phyloP scores from a whole-genome alignment of 192 early-diverging fungal genomes.

The Piromyces finnis region DNA sequence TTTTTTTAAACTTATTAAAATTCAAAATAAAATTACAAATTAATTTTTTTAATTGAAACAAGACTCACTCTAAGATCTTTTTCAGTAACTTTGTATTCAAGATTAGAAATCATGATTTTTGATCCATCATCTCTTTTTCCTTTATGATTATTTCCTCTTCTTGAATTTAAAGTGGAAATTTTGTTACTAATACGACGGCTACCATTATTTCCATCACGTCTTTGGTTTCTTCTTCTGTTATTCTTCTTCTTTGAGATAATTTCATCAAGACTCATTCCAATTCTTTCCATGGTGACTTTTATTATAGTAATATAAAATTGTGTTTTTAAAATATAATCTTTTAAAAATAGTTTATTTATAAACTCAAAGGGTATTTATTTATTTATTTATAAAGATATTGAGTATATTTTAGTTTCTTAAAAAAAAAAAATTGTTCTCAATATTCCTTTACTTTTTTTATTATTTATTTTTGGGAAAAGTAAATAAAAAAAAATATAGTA shows the following conservation, averaged over 20 bases:
- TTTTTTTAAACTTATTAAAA: not conserved
- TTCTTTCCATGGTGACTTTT: not conserved
- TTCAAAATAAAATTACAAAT: not conserved
- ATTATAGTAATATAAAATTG: too few relatives aligned
- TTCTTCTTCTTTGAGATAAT: not conserved
- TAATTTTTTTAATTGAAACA: not conserved
- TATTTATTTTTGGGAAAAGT: too few relatives aligned
- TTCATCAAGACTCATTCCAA: not conserved
- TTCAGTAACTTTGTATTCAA: conserved; percentile 27
- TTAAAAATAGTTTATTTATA: too few relatives aligned
- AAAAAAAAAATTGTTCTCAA: too few relatives aligned
- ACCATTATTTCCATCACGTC: not conserved
- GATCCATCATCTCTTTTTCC: not conserved
- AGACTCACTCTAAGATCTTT: conserved; percentile 29
- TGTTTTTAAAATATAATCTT: too few relatives aligned
- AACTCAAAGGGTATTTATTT: too few relatives aligned
- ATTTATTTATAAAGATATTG: too few relatives aligned
- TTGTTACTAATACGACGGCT: not conserved
- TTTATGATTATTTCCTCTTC: not conserved
- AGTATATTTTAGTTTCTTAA: too few relatives aligned
- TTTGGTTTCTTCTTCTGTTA: not conserved
- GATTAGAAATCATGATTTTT: conserved; percentile 26
- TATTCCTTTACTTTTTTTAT: too few relatives aligned
- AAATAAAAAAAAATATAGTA: too few relatives aligned
- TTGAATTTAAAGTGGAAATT: not conserved